phyloP scores from a whole-genome alignment of 164 flowering plant species.

The Umbellularia californica region DNA sequence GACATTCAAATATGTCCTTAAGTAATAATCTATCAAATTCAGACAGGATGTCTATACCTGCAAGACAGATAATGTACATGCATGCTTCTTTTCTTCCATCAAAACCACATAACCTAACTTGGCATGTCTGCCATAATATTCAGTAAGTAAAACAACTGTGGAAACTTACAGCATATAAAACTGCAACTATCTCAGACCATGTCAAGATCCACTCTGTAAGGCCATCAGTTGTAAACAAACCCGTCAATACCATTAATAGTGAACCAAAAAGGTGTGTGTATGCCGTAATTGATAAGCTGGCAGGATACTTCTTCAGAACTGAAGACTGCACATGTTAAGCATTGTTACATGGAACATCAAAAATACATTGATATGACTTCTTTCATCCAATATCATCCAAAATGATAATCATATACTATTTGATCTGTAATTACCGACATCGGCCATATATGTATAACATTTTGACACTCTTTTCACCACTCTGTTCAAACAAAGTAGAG shows the following conservation, averaged over 20 bases:
- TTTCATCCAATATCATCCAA: too few relatives aligned
- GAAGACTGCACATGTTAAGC: constrained; percentile 58
- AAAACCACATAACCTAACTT: background rate
- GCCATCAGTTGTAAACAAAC: constrained; percentile 48
- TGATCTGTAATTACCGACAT: too few relatives aligned
- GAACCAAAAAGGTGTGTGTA: constrained; percentile 84
- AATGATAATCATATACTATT: too few relatives aligned
- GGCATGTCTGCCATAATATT: background rate
- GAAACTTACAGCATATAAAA: constrained; percentile 80
- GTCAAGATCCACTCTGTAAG: constrained; percentile 76
- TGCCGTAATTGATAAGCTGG: constrained; percentile 84
- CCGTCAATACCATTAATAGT: constrained; percentile 60
- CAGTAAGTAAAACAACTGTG: background rate
- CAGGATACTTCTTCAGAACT: constrained; percentile 71
- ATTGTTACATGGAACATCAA: background rate
- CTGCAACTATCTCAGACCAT: constrained; percentile 67
- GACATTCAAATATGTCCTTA: too few relatives aligned
- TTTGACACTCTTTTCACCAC: too few relatives aligned
- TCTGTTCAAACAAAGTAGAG: too few relatives aligned
- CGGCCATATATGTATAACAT: too few relatives aligned
- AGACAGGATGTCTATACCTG: background rate
- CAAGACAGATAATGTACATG: background rate
- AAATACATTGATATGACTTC: too few relatives aligned
- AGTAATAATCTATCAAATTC: background rate
- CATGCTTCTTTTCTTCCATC: background rate